A percentile compares a stretch with the other conserved stretches of the same genome.
These are phyloP conservation scores for Cadophora luteo-olivacea DNA, from an alignment of 2,329 filamentous ascomycete species.

Conservation along the genomic window DNA sequence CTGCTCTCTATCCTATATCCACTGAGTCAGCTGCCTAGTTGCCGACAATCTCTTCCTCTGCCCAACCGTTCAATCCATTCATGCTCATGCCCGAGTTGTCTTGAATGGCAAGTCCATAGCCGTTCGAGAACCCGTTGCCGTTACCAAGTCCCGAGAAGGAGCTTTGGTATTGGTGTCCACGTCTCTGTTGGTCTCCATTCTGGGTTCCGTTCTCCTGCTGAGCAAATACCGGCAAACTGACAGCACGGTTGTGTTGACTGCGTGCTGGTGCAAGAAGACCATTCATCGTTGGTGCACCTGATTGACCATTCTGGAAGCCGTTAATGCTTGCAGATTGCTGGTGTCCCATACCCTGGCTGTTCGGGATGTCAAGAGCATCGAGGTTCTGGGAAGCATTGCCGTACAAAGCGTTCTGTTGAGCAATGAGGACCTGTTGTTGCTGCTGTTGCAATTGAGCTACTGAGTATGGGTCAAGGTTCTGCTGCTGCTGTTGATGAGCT, in stretches of 20 bases:
- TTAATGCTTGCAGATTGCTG: slow-evolving; percentile 69
- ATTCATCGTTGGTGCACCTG: slow-evolving; percentile 73
- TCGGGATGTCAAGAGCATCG: slow-evolving; percentile 63
- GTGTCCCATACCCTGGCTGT: slow-evolving; percentile 64
- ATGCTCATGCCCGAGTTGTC: slow-evolving; percentile 61
- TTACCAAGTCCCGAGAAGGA: slow-evolving; percentile 53
- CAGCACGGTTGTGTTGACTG: slow-evolving; percentile 70
- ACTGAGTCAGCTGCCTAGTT: slow-evolving; percentile 32
- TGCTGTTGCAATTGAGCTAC: slow-evolving; percentile 59
- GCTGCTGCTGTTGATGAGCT: slow-evolving; percentile 71
- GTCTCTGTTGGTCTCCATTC: slow-evolving; percentile 54
- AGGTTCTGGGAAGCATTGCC: slow-evolving; percentile 68
- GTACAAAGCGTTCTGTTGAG: slow-evolving; percentile 83
- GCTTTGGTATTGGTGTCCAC: slow-evolving; percentile 71
- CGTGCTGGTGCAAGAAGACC: slow-evolving; percentile 75
- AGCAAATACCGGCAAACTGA: slow-evolving; percentile 80
- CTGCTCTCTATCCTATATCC: not conserved
- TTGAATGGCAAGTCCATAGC: slow-evolving; percentile 68
- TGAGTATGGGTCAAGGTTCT: slow-evolving; percentile 51
- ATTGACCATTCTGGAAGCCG: slow-evolving; percentile 59
- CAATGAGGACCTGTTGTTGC: slow-evolving; percentile 72
- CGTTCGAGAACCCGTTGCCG: slow-evolving; percentile 42
- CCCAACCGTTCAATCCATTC: slow-evolving; percentile 68
- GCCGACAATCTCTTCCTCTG: slow-evolving; percentile 57
- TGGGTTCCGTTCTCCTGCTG: slow-evolving; percentile 57